Evolutionary conservation across 1,139 yeast genomes (phyloP), one percentile per base, ranked within the genome.

Genomic region (Yamadazyma dendronema): DNA sequence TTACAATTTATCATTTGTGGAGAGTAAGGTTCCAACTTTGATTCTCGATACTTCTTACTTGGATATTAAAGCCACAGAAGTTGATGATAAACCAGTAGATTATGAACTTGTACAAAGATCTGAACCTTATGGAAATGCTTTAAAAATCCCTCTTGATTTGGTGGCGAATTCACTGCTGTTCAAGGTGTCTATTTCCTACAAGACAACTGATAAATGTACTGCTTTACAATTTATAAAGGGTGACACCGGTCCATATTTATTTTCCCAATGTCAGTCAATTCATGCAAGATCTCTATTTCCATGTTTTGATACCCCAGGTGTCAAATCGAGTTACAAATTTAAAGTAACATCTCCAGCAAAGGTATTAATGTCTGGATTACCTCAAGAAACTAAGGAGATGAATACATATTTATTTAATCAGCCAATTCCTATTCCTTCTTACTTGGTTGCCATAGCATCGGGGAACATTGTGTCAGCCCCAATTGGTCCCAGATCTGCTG

Each of bases 241-340:
- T 13, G 67, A 65, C 35, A 57, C 61, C 4, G 65, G 65, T 4
- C 67, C 69, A 7, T 67, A 62, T 40, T 50, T 67, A 34, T 67
- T 67, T 43, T 66, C 72, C 1, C 74, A 67, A 47, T 66, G 74
- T 49, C 69, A 67, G 48, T 63, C 72, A 12, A 66, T 67, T 31
- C 74, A 67, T 45, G 73, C 73, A 12, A 49, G 74, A 36, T 61
- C 67, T 31, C 53, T 67, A 46, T 65, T 66, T 42, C 74, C 74
- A 4, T 65, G 73, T 43, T 67, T 67, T 44, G 74, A 67, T 46
- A 67, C 72, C 8, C 74, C 74, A 2, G 65, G 62, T 0, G 61
- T 65, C 22, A 67, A 67, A 39, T 59, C 65, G 2, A 52, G 62
- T 1, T 67, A 55, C 44, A 48, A 47, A 31, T 61, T 61, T 42